Evolutionary conservation across 768 basidiomycete species (phyloP).

Genomic region (Suillus clintonianus): DNA sequence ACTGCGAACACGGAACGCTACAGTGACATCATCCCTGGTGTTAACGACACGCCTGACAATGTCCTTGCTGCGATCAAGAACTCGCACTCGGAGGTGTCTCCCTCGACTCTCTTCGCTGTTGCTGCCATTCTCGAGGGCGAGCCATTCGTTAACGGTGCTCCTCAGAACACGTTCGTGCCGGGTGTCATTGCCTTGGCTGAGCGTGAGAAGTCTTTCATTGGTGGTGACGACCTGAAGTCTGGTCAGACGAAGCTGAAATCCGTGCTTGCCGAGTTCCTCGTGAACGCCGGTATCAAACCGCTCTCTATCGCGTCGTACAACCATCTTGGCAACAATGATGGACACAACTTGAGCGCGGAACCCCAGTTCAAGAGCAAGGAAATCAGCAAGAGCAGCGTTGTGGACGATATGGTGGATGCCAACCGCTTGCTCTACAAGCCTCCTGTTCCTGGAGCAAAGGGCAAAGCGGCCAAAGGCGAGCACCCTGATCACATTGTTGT

Average conservation of each 20-base stretch:
- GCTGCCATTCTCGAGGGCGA: conserved; percentile 93
- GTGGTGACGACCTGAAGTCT: conserved; percentile 96
- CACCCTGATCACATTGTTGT: conserved; percentile 97
- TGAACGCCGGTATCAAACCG: conserved; percentile 98
- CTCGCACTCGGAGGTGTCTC: conserved; percentile 94
- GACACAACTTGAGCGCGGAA: conserved; percentile 87
- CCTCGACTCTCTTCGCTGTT: conserved; percentile 93
- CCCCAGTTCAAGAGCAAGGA: conserved; percentile 98
- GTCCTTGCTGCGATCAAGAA: conserved; percentile 78
- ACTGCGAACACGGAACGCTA: conserved; percentile 99
- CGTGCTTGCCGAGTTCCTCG: conserved; percentile 96
- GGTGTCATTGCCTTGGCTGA: conserved; percentile 94
- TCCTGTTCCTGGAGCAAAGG: conserved; percentile 54
- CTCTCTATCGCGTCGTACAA: conserved; percentile 97
- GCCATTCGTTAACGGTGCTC: conserved; percentile 96
- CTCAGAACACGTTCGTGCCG: conserved; percentile 98
- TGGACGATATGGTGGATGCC: conserved; percentile 96
- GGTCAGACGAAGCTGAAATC: conserved; percentile 98
- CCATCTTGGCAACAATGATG: conserved; percentile 98
- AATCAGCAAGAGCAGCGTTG: conserved; percentile 95
- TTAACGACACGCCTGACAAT: conserved; percentile 93
- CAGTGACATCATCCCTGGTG: conserved; percentile 89
- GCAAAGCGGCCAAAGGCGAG: conserved; percentile 78
- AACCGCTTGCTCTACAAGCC: conserved; percentile 91
- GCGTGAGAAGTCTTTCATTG: conserved; percentile 87